phyloP scores from a whole-genome alignment of 441 rosid species.

The Croton laevigatus region DNA sequence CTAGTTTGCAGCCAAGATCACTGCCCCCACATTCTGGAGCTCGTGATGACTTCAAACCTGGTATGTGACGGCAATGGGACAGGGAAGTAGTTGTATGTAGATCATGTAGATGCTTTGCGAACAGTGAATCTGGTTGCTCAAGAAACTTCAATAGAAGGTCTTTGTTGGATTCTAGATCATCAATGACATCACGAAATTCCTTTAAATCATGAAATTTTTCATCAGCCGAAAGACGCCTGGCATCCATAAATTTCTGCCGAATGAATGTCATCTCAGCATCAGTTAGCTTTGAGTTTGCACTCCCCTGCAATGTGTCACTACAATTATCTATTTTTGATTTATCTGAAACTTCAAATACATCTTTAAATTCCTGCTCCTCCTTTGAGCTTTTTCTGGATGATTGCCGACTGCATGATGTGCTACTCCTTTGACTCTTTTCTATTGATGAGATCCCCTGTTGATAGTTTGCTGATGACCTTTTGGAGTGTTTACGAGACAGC shows the following conservation, averaged over 20 bases:
- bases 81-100: slow-evolving; percentile 44
- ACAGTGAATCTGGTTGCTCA: slow-evolving; percentile 84
- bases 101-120: slow-evolving; percentile 79
- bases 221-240: slow-evolving; percentile 67
- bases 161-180: slow-evolving; percentile 75
- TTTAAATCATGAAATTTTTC: slow-evolving; percentile 64
- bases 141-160: slow-evolving; percentile 73
- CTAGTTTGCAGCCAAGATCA: slow-evolving; percentile 31
- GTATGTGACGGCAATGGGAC: slow-evolving; percentile 38
- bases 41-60: slow-evolving; percentile 39
- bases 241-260: slow-evolving; percentile 66
- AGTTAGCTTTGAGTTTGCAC: slow-evolving; percentile 37
- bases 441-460: slow-evolving; percentile 24
- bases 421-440: slow-evolving; percentile 42
- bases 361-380: slow-evolving; percentile 85
- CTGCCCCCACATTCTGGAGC: slow-evolving; percentile 29
- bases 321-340: slow-evolving; percentile 41
- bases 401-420: slow-evolving; percentile 38
- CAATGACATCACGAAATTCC: slow-evolving; percentile 72
- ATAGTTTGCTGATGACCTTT: slow-evolving; percentile 34
- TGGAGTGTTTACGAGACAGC: slow-evolving; percentile 39
- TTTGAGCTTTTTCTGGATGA: slow-evolving; percentile 68
- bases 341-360: slow-evolving; percentile 88
- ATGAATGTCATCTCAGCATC: slow-evolving; percentile 70
- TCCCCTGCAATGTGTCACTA: slow-evolving; percentile 31